Percentiles rank a stretch among this genome's conserved stretches.
Conservation (phyloP, 2,329 filamentous ascomycete species). For the Endothia cerciana region DNA sequence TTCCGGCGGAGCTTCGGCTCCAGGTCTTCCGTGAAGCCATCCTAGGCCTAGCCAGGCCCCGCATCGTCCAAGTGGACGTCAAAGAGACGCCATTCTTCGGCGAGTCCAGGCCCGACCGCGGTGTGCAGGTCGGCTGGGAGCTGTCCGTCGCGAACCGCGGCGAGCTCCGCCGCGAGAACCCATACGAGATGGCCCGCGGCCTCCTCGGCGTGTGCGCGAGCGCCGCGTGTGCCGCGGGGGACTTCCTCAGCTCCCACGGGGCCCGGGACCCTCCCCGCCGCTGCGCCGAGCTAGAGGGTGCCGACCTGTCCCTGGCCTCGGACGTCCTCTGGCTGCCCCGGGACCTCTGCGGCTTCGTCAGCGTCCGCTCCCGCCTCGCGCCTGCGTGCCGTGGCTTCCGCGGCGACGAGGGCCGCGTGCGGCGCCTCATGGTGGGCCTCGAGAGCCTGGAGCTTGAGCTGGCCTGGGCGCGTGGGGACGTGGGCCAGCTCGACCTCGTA, state of each 20-base stretch:
- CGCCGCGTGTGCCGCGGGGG: not conserved
- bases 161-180: not conserved
- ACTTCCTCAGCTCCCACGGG: not conserved
- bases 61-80: slow-evolving; percentile 11
- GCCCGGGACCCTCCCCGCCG: not conserved
- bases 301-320: slow-evolving; percentile 5
- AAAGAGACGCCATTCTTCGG: not conserved
- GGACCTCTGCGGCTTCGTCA: not conserved
- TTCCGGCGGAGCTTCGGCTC: slow-evolving; percentile 3
- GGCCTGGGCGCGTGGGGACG: not conserved
- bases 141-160: not conserved
- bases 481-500: not conserved
- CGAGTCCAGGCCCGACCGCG: not conserved
- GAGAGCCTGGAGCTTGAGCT: slow-evolving; percentile 6
- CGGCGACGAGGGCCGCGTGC: slow-evolving; percentile 8
- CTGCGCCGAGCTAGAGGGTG: not conserved
- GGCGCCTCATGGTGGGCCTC: slow-evolving; percentile 7
- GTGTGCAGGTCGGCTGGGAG: not conserved
- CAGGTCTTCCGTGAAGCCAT: not conserved
- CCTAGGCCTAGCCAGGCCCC: not conserved
- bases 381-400: not conserved
- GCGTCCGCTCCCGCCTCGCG: not conserved
- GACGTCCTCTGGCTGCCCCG: slow-evolving; percentile 15
- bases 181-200: not conserved
- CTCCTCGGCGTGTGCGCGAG: not conserved